Evolutionary conservation across 352 stramenopile species (phyloP).

Genomic region (Globisporangium solare): DNA sequence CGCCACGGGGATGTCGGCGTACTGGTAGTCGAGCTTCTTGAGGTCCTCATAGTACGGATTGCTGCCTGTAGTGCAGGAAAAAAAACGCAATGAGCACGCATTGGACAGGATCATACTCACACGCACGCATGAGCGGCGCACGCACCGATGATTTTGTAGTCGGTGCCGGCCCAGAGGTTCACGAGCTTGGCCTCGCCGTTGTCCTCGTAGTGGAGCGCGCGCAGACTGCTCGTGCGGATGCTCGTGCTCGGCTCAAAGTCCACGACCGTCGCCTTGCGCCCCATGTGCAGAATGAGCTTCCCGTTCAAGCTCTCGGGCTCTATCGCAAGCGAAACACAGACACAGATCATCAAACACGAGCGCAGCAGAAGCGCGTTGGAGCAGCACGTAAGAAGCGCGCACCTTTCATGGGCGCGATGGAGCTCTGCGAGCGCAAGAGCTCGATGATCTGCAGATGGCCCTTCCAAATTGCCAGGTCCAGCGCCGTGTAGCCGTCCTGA

Average conservation of each 20-base stretch:
- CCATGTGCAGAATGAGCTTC: constrained; percentile 63
- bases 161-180: constrained; percentile 76
- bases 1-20: constrained; percentile 53
- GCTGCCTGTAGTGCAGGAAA: constrained; percentile 13
- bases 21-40: constrained; percentile 66
- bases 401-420: constrained; percentile 82
- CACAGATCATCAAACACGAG: too few species aligned
- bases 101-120: too few species aligned
- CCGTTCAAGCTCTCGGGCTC: constrained; percentile 79
- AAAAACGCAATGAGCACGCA: too few species aligned
- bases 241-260: constrained; percentile 77
- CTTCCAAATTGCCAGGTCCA: constrained; percentile 80
- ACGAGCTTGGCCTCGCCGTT: constrained; percentile 69
- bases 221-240: constrained; percentile 68
- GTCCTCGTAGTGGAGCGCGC: constrained; percentile 78
- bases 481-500: constrained; percentile 74
- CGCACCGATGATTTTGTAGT: constrained; percentile 76
- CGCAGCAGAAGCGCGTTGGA: too few species aligned
- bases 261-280: constrained; percentile 69
- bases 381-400: too few species aligned
- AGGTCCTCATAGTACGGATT: constrained; percentile 75
- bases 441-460: constrained; percentile 83
- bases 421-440: constrained; percentile 72
- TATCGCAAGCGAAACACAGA: too few species aligned
- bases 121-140: too few species aligned